Evolutionary conservation across 805 yeast genomes (phyloP).

Genomic region (Teunomyces pallodes): DNA sequence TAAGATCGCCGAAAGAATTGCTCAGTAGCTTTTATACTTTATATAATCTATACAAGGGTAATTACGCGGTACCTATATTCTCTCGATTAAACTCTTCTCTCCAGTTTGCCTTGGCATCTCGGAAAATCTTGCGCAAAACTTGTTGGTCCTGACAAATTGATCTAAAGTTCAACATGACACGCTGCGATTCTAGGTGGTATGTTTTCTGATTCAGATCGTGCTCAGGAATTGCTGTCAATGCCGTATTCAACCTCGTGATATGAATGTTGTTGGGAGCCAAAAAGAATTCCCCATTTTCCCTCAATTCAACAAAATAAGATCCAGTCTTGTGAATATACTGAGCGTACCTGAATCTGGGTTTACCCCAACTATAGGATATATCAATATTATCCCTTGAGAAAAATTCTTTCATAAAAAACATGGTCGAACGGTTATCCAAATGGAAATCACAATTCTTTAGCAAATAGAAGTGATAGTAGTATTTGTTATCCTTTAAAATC

Average conservation of each 20-base stretch:
- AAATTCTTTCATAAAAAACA: slow-evolving; percentile 39
- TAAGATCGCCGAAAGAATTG: slow-evolving; percentile 86
- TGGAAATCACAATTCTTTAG: slow-evolving; percentile 71
- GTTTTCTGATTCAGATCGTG: slow-evolving; percentile 16
- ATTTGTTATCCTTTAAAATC: slow-evolving; percentile 50
- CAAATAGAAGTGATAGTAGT: slow-evolving; percentile 75
- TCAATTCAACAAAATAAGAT: slow-evolving; percentile 80
- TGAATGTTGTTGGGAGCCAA: slow-evolving; percentile 87
- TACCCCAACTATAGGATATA: slow-evolving; percentile 88
- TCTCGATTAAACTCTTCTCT: slow-evolving; percentile 18
- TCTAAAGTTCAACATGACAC: slow-evolving; percentile 68
- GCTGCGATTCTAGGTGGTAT: slow-evolving; percentile 61
- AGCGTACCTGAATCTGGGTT: slow-evolving; percentile 72
- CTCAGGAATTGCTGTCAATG: slow-evolving; percentile 25
- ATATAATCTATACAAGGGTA: not conserved
- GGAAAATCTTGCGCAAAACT: slow-evolving; percentile 50
- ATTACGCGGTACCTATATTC: not conserved
- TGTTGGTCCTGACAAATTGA: slow-evolving; percentile 55
- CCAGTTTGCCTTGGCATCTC: slow-evolving; percentile 56
- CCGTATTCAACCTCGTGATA: slow-evolving; percentile 65
- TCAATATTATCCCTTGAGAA: slow-evolving; percentile 51
- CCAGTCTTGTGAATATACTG: slow-evolving; percentile 93
- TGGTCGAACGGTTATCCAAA: slow-evolving; percentile 75
- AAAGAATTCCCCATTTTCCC: slow-evolving; percentile 73
- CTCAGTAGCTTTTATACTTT: slow-evolving; percentile 25